phyloP scores from a whole-genome alignment of 2,329 filamentous ascomycete genomes.

The Zopfia rhizophila region DNA sequence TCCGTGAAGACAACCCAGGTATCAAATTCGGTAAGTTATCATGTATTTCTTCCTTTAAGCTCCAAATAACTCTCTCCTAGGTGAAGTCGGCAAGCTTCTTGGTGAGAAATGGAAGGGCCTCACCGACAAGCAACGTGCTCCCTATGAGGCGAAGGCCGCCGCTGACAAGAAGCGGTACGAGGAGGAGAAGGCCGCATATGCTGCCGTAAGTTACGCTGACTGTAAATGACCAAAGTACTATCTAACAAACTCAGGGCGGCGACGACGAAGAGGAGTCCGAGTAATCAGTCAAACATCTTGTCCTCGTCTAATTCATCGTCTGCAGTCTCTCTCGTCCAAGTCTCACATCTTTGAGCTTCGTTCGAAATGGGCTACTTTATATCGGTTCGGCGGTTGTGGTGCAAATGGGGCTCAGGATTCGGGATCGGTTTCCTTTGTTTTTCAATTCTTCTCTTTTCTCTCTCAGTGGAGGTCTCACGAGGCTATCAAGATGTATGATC shows the following conservation, averaged over 20 bases:
- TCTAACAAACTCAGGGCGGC: constrained; percentile 38
- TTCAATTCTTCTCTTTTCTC: constrained; percentile 34
- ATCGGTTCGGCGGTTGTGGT: constrained; percentile 33
- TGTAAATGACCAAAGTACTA: neutral
- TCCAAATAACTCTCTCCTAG: constrained; percentile 57
- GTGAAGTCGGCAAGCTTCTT: constrained; percentile 97
- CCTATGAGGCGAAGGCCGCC: constrained; percentile 96
- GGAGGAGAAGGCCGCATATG: constrained; percentile 89
- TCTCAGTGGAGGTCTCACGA: constrained; percentile 30
- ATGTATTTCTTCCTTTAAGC: neutral
- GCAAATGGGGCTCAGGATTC: constrained; percentile 33
- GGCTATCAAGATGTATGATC: constrained; percentile 36
- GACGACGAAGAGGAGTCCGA: constrained; percentile 56
- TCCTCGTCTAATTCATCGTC: constrained; percentile 20
- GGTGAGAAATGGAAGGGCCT: constrained; percentile 99
- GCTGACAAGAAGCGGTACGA: constrained; percentile 99
- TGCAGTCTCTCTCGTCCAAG: constrained; percentile 5
- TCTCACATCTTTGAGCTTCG: constrained; percentile 22
- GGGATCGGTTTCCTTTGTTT: constrained; percentile 37
- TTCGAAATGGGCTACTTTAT: constrained; percentile 22
- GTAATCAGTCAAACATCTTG: constrained; percentile 33
- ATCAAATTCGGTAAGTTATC: constrained; percentile 84
- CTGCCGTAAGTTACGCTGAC: constrained; percentile 36
- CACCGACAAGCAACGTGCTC: constrained; percentile 88
- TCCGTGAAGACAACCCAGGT: constrained; percentile 97